Base-by-base conservation (phyloP, 352 stramenopile genomes). In the Phytophthora megakarya region DNA sequence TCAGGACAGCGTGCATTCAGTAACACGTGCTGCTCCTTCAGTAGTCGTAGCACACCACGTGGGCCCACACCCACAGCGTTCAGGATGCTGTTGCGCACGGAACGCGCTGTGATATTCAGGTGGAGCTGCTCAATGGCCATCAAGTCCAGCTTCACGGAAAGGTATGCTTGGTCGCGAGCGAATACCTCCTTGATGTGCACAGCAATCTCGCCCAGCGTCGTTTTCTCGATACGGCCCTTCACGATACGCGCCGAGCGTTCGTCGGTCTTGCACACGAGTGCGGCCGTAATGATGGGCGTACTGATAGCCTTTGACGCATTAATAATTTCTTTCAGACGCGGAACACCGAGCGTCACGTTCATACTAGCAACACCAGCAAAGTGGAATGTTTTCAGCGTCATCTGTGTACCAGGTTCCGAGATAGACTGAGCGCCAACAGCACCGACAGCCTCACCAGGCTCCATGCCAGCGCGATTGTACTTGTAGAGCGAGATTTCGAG, bases 271-370 rank as follows among this genome's bases (percentile, higher is more conserved):
- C 96, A 95, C 42, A 98, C 92, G 3, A 99, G 73, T 40, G 97
- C 88, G 0, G 97, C 98, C 37, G 97, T 99, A 75, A 99, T 99
- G 72, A 99, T 99, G 28, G 98, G 98, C 30, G 98, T 99, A 44
- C 93, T 99, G 64, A 99, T 99, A 12, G 90, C 82, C 73, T 99
- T 99, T 12, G 92, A 97, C 1, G 92, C 95, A 64, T 98, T 98
- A 67, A 98, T 98, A 60, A 98, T 98, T 63, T 98, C 94, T 76
- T 98, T 98, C 22, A 99, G 80, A 44, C 98, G 96, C n/a, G 98
- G 98, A 37, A 99, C 98, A 82, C 98, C 98, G 7, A 99, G 88
- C 23, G 98, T 99, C 37, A 99, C 97, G 81, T 99, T 99, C 98
- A 99, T 99, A 55, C 92, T 98, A 22, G 97, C 98, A 44, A 99